phyloP scores from a whole-genome alignment of 1,139 yeast species.

The Suhomyces choctaworum region DNA sequence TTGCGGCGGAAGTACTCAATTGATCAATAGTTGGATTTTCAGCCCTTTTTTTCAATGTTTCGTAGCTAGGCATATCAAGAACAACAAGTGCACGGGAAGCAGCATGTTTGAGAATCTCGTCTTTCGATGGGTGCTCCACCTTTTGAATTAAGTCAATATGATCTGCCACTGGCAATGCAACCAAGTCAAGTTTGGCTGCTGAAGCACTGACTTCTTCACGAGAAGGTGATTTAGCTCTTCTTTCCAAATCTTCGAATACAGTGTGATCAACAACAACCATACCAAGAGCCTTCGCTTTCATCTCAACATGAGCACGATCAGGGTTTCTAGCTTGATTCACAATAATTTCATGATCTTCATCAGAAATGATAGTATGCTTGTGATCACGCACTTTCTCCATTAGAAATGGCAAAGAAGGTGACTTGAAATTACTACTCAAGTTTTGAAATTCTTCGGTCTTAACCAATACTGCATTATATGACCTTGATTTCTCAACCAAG shows the following conservation, averaged over 20 bases:
- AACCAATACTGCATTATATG: conserved; percentile 21
- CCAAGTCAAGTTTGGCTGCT: conserved; percentile 6
- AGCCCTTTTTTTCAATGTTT: conserved; percentile 12
- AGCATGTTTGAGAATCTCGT: conserved; percentile 21
- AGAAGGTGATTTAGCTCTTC: conserved; percentile 7
- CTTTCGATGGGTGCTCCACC: conserved; percentile 8
- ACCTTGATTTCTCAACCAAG: conserved; percentile 20
- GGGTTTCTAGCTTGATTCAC: conserved; percentile 1
- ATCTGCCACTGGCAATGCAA: conserved; percentile 7
- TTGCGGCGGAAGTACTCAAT: conserved; percentile 14
- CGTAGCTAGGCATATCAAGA: conserved; percentile 21
- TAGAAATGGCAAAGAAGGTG: conserved; percentile 6
- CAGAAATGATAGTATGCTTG: conserved; percentile 4
- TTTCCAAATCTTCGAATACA: conserved; percentile 3
- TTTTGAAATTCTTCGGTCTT: conserved; percentile 22
- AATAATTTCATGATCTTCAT: conserved; percentile 1
- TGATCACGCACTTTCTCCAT: conserved; percentile 3
- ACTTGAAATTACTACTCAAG: conserved; percentile 15
- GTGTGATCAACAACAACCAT: conserved; percentile 1
- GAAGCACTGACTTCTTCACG: conserved; percentile 3
- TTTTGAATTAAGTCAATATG: conserved; percentile 5
- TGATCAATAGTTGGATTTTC: conserved; percentile 17
- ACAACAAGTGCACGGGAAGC: conserved; percentile 20
- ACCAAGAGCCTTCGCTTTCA: conserved; percentile 7
- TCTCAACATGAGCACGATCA: conserved; percentile 3